Base-by-base conservation (phyloP, 2,329 filamentous ascomycete genomes). In the Exophiala spinifera region DNA sequence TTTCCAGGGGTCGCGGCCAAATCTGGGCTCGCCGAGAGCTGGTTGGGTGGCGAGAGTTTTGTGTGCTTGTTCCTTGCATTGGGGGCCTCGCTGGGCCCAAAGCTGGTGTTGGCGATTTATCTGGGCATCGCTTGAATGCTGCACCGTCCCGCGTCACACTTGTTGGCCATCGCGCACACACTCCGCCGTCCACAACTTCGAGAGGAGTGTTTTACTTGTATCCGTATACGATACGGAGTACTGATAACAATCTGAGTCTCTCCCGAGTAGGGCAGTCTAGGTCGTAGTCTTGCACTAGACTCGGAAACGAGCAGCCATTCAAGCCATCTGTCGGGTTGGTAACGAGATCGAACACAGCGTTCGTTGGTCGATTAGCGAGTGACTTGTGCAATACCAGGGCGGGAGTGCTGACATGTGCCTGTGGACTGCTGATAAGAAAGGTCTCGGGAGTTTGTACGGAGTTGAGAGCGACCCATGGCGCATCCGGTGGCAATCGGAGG, bases 21-120 rank as follows among this genome's bases (percentile, higher is more conserved):
- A 14, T 44, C 48, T 31, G 53, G 36, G 31, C 49, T 47, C 50
- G 43, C 43, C 40, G 39, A 19, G 50, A 50, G 20, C 20, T 58
- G 52, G 45, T 55, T 58, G 56, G 51, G 45, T 52, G 49, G 51
- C 48, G 44, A 46, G 4, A 36, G 40, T n/a, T 21, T 33, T 51
- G 49, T 46, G 4, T 43, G 46, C 23, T 31, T 33, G 56, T 52
- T 46, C 56, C 51, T 58, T 58, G 56, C 56, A 58, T 55, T 42
- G 47, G 55, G 21, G 20, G 42, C 21, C 42, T 44, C 19, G 42
- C 42, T n/a, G 42, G 10, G 8, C 19, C 14, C 21, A 44, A 44
- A n/a, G 13, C 40, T 20, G 23, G 42, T n/a, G 42, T 44, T 21
- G 42, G 20, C 20, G n/a, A 21, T 25, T 44, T n/a, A 44, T n/a